Evolutionary conservation across 306 rosid genomes (phyloP), one percentile per base, ranked within the genome.

Genomic region (Prunus fruticosa): DNA sequence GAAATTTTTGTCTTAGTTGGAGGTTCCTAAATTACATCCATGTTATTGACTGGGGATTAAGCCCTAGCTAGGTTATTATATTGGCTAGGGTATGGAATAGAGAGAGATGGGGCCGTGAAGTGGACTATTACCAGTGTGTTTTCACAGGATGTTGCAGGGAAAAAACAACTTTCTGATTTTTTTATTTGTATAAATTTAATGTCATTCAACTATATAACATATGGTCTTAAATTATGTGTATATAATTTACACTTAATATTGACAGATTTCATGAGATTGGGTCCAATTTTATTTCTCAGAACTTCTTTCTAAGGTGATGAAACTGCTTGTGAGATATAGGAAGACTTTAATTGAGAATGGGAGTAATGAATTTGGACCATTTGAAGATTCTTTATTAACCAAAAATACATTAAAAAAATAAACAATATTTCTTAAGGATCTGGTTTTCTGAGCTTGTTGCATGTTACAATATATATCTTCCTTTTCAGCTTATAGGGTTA

Each of bases 11-110:
- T 73, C 64, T 38, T 9, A 20, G 2, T 73, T 58, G 63, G 67
- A 43, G 76, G 18, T 57, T 67, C 16, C 49, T 49, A 32, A 19
- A 11, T 16, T 34, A 8, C 25, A 65, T 75, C 23, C 51, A 64
- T 56, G 13, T 8, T 28, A 34, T 67, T 67, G 75, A 74, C 61
- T 60, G 7, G 53, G 47, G 60, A 49, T 54, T 46, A 65, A 73
- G 64, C 74, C 79, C 69, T 28, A 72, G 46, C 45, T 72, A 23
- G 34, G 19, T 61, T 43, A 51, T 47, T 18, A 45, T 25, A 63
- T 32, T 9, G 34, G 72, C 30, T 76, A 73, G 77, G 73, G 74
- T 54, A 38, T 52, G 63, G 22, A 62, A 25, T 28, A 46, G 69
- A 38, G 70, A 66, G 71, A 67, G 71, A 34, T 32, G 47, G 43